Conservation (phyloP, 257 asterid genomes). For the Scutellaria baicalensis region DNA sequence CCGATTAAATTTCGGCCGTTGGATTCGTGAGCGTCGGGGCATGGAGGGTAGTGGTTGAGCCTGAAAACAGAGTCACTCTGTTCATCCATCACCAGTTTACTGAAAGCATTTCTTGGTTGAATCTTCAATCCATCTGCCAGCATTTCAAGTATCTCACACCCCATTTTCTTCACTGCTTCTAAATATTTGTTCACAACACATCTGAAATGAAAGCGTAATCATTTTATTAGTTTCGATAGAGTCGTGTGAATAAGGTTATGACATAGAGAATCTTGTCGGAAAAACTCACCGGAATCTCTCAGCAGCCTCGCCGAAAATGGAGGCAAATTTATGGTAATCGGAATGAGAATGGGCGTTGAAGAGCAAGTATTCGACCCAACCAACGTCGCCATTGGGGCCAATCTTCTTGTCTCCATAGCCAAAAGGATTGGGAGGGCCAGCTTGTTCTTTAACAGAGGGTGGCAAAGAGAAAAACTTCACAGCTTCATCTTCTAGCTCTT, state of each 20-base stretch:
- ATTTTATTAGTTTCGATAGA: background rate
- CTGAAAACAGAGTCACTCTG: slow-evolving; percentile 66
- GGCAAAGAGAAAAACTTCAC: slow-evolving; percentile 57
- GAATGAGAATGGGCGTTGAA: slow-evolving; percentile 40
- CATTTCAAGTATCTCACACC: slow-evolving; percentile 55
- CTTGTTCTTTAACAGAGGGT: slow-evolving; percentile 38
- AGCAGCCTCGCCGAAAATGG: slow-evolving; percentile 55
- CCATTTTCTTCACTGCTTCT: slow-evolving; percentile 47
- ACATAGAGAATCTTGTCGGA: too few species aligned
- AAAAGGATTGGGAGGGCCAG: slow-evolving; percentile 69
- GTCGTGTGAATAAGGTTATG: too few species aligned
- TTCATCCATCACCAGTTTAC: slow-evolving; percentile 56
- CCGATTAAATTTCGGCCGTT: slow-evolving; percentile 45
- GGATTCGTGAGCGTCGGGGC: slow-evolving; percentile 25
- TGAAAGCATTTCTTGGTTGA: slow-evolving; percentile 26
- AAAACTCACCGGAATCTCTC: slow-evolving; percentile 46
- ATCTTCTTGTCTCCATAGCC: slow-evolving; percentile 77
- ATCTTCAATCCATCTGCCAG: slow-evolving; percentile 49
- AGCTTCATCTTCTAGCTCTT: slow-evolving; percentile 53
- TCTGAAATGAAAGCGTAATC: background rate
- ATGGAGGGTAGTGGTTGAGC: slow-evolving; percentile 79
- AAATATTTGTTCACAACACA: slow-evolving; percentile 41
- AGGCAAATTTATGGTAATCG: slow-evolving; percentile 34
- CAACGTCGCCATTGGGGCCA: slow-evolving; percentile 70
- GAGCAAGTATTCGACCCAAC: slow-evolving; percentile 74